phyloP scores from a whole-genome alignment of 2,329 filamentous ascomycete species.

The Sarocladiaceae sp. region DNA sequence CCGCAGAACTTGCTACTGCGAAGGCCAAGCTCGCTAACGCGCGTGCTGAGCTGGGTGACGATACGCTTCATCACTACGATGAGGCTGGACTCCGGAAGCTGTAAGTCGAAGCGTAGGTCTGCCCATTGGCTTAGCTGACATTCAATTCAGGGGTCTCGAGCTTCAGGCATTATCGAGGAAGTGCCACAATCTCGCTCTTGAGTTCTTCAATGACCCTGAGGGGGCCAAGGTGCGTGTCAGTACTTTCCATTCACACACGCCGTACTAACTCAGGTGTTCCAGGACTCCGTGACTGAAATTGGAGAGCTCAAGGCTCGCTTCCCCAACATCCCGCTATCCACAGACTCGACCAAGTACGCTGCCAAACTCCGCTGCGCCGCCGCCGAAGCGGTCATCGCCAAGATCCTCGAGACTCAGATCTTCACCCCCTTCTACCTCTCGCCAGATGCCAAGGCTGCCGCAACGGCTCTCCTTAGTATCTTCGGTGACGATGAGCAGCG shows the following conservation, averaged over 20 bases:
- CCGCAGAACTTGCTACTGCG: slow-evolving; percentile 14
- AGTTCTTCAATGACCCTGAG: slow-evolving; percentile 21
- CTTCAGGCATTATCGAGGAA: slow-evolving; percentile 18
- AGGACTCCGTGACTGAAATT: slow-evolving; percentile 19
- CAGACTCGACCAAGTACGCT: slow-evolving; percentile 15
- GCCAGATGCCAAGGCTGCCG: slow-evolving; percentile 12
- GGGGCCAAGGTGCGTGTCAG: slow-evolving; percentile 16
- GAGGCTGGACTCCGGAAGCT: slow-evolving; percentile 17
- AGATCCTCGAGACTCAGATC: slow-evolving; percentile 18
- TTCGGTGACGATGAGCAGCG: slow-evolving; percentile 19
- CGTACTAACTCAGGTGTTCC: not conserved
- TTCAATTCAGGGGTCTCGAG: slow-evolving; percentile 15
- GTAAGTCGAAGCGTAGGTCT: too few species aligned
- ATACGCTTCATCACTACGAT: slow-evolving; percentile 15
- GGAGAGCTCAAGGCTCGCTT: slow-evolving; percentile 17
- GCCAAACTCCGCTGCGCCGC: slow-evolving; percentile 22
- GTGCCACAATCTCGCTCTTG: slow-evolving; percentile 18
- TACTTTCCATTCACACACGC: not conserved
- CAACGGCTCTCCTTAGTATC: slow-evolving; percentile 17
- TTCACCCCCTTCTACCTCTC: slow-evolving; percentile 24
- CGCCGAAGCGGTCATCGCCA: slow-evolving; percentile 21
- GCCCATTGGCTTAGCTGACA: too few species aligned
- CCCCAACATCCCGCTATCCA: slow-evolving; percentile 20
- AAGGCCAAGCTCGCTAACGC: slow-evolving; percentile 17
- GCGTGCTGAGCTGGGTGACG: slow-evolving; percentile 18